Conservation (phyloP, 1,284 basidiomycete species). For the Boletus hoseneyae region DNA sequence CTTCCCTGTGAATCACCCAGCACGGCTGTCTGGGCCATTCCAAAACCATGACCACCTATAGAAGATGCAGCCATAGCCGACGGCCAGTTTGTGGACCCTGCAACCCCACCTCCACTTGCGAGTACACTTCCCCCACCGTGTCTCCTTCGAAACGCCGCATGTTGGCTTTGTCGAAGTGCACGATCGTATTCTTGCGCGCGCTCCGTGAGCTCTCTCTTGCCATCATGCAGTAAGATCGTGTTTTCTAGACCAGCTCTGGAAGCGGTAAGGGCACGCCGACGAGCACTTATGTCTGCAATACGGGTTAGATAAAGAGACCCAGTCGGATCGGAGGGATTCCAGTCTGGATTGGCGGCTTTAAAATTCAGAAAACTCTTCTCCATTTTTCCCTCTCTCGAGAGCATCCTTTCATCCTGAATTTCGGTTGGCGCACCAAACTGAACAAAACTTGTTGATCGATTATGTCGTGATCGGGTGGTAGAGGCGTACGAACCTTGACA, state of each 20-base stretch:
- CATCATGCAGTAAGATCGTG: constrained; percentile 32
- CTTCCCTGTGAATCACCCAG: constrained; percentile 72
- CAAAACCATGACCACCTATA: constrained; percentile 26
- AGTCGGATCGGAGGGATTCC: constrained; percentile 85
- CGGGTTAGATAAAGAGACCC: constrained; percentile 83
- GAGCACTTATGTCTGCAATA: constrained; percentile 67
- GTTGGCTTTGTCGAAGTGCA: constrained; percentile 67
- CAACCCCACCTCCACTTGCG: constrained; percentile 23
- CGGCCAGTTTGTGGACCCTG: constrained; percentile 29
- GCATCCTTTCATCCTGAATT: constrained; percentile 66
- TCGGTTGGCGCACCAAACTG: constrained; percentile 77
- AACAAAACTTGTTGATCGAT: constrained; percentile 4
- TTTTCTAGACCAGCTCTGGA: constrained; percentile 30
- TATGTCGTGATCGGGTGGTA: background rate
- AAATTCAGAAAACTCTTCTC: constrained; percentile 97
- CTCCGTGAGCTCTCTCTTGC: constrained; percentile 43
- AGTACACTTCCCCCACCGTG: constrained; percentile 38
- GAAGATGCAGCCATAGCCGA: constrained; percentile 22
- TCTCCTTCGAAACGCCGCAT: constrained; percentile 46
- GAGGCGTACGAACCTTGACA: constrained; percentile 55
- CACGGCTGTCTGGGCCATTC: constrained; percentile 63
- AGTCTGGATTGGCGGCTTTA: constrained; percentile 93
- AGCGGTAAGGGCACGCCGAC: constrained; percentile 35
- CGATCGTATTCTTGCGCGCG: constrained; percentile 70
- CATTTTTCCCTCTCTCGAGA: constrained; percentile 94